A percentile compares a stretch with the other conserved stretches of the same genome.
Conservation (phyloP, 2,329 filamentous ascomycete species). For the Neodidymelliopsis sp. region DNA sequence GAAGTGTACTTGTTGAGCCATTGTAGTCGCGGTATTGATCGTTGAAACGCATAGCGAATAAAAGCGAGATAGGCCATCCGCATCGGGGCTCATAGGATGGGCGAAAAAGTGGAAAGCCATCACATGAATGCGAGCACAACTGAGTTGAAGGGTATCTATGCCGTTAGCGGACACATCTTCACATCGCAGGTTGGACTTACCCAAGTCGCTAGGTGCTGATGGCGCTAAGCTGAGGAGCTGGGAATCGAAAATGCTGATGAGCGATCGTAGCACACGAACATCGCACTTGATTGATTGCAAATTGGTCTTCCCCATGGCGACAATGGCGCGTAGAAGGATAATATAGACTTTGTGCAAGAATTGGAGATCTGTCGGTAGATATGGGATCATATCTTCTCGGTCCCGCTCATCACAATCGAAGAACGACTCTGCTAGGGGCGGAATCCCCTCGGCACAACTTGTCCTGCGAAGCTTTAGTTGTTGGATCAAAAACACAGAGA, state of each 20-base stretch:
- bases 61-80: constrained; percentile 39
- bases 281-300: constrained; percentile 43
- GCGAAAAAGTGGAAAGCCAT: constrained; percentile 49
- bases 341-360: constrained; percentile 46
- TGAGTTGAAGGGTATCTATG: constrained; percentile 43
- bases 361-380: constrained; percentile 40
- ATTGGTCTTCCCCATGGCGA: constrained; percentile 44
- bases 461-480: constrained; percentile 33
- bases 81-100: constrained; percentile 36
- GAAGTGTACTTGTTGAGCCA: constrained; percentile 35
- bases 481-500: background rate
- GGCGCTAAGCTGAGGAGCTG: constrained; percentile 41
- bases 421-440: constrained; percentile 45
- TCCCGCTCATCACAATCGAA: constrained; percentile 44
- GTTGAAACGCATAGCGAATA: constrained; percentile 45
- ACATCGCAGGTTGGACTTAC: constrained; percentile 25
- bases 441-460: constrained; percentile 45
- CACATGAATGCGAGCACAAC: constrained; percentile 46
- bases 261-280: constrained; percentile 39
- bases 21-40: constrained; percentile 33
- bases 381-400: constrained; percentile 43
- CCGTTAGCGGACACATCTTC: constrained; percentile 18
- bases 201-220: constrained; percentile 42
- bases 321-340: constrained; percentile 43
- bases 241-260: constrained; percentile 47